Conservation (phyloP, 495 filamentous ascomycete species). For the Penicillium cinerascens region DNA sequence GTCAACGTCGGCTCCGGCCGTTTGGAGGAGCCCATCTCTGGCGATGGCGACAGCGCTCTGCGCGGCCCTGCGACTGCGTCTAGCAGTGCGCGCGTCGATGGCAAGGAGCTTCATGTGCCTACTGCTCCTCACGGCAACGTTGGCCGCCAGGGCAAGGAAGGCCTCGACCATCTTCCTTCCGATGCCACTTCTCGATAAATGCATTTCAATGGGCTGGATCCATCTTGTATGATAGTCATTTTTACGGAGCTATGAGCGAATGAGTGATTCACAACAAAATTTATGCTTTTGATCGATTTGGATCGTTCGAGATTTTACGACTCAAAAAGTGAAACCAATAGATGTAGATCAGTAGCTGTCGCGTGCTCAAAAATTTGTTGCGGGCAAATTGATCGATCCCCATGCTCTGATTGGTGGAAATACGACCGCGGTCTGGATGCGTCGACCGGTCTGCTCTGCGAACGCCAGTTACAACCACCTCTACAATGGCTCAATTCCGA, state of each 20-base stretch:
- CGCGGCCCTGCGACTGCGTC: constrained; percentile 60
- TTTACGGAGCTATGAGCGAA: constrained; percentile 16
- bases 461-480: neutral
- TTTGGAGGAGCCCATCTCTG: constrained; percentile 50
- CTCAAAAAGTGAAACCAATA: no score
- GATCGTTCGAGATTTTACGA: no score
- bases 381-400: neutral
- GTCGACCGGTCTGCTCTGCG: neutral
- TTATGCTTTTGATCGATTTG: no score
- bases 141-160: constrained; percentile 55
- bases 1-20: constrained; percentile 67
- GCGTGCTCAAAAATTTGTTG: neutral
- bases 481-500: neutral
- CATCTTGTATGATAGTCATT: constrained; percentile 19
- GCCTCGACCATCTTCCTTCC: constrained; percentile 45
- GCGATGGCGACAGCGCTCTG: constrained; percentile 52
- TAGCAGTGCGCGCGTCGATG: constrained; percentile 53
- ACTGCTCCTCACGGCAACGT: constrained; percentile 40
- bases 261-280: constrained; percentile 14
- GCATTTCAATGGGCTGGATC: constrained; percentile 10
- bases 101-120: constrained; percentile 35
- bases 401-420: neutral
- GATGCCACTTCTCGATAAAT: constrained; percentile 43
- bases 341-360: neutral
- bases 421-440: neutral